phyloP scores from a whole-genome alignment of 257 asterid species.

The Penstemon newberryi region DNA sequence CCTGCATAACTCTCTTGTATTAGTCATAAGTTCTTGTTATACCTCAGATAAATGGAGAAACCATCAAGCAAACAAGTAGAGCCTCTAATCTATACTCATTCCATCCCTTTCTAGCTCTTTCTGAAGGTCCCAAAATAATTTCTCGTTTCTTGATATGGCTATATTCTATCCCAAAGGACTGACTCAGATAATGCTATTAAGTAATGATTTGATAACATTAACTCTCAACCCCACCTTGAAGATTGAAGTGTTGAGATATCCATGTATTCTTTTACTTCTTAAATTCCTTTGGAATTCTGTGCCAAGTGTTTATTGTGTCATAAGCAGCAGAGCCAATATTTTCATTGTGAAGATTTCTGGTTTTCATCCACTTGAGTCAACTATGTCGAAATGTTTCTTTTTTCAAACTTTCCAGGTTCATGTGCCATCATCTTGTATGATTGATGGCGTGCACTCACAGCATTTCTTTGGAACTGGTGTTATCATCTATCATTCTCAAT shows the following conservation, averaged over 20 bases:
- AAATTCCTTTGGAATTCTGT: no score
- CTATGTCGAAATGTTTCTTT: constrained; percentile 18
- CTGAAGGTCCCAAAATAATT: neutral
- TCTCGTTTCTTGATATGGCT: no score
- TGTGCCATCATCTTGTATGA: constrained; percentile 97
- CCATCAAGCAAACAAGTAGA: constrained; percentile 12
- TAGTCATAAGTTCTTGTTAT: constrained; percentile 15
- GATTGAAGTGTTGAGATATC: neutral
- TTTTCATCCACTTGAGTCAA: constrained; percentile 24
- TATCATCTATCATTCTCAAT: constrained; percentile 80
- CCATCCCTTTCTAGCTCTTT: neutral
- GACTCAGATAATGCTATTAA: no score
- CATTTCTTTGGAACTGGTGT: constrained; percentile 97
- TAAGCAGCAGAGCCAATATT: neutral
- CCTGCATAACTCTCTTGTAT: constrained; percentile 14
- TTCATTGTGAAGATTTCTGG: neutral
- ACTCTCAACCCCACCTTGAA: neutral
- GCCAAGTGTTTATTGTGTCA: neutral
- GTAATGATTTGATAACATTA: no score
- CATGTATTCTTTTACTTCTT: no score
- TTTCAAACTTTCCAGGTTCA: constrained; percentile 73
- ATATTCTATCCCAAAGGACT: no score
- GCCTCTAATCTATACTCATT: neutral
- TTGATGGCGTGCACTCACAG: constrained; percentile 98
- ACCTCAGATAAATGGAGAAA: constrained; percentile 18